These are phyloP conservation scores for Akanthomyces muscarius DNA, from an alignment of 2,329 filamentous ascomycete species.

Conservation along the genomic window DNA sequence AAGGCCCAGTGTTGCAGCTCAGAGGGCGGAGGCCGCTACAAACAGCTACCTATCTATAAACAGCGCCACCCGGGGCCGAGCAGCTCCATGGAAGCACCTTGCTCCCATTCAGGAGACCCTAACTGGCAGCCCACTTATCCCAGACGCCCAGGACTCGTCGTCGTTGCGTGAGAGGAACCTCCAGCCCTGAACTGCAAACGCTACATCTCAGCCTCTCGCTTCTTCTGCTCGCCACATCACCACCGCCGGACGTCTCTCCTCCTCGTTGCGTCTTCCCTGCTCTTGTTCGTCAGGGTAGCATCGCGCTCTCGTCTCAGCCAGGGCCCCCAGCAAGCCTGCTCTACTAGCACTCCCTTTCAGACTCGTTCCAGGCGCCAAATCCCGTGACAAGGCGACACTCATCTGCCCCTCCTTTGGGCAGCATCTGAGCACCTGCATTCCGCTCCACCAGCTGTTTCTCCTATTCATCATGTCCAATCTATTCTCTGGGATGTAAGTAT, in stretches of 20 bases:
- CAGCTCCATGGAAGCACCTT: neutral
- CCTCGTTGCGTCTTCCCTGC: neutral
- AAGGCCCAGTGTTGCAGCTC: too few species aligned
- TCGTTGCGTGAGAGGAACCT: slow-evolving; percentile 2
- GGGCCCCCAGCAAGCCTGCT: slow-evolving; percentile 5
- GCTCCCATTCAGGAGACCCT: neutral
- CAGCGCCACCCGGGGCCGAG: neutral
- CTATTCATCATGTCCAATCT: slow-evolving; percentile 19
- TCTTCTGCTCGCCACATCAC: neutral
- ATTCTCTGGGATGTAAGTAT: slow-evolving; percentile 20
- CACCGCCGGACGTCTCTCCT: neutral
- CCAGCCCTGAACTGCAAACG: slow-evolving; percentile 3
- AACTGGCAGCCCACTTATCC: slow-evolving; percentile 14
- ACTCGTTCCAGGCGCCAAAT: slow-evolving; percentile 15
- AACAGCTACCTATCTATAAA: neutral
- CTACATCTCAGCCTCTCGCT: slow-evolving; percentile 1
- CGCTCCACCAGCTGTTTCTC: slow-evolving; percentile 16
- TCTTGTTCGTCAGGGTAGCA: neutral
- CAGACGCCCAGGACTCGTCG: neutral
- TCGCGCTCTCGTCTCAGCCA: slow-evolving; percentile 7
- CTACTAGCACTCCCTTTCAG: slow-evolving; percentile 15
- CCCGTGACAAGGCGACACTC: slow-evolving; percentile 17
- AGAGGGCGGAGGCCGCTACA: neutral
- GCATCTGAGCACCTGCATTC: slow-evolving; percentile 15
- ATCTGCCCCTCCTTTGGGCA: slow-evolving; percentile 19